Conservation (phyloP, 2,329 filamentous ascomycete genomes). For the Torrubiella hemipterigena region DNA sequence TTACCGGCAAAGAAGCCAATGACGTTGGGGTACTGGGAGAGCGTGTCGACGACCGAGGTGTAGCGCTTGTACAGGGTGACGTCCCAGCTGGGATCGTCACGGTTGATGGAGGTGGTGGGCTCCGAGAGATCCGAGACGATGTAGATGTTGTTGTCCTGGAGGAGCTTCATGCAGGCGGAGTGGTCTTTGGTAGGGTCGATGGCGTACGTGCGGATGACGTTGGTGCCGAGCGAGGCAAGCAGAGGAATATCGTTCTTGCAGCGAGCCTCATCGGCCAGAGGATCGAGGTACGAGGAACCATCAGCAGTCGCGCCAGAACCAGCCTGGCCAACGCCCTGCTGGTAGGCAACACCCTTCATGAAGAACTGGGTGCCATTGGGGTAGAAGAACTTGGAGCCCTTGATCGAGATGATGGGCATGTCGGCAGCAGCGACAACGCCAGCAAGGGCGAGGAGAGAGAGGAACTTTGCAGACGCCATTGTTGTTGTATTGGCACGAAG, state of each 20-base stretch:
- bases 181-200: slow-evolving; percentile 73
- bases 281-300: slow-evolving; percentile 57
- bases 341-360: slow-evolving; percentile 91
- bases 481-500: too few species aligned
- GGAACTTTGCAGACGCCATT: too few species aligned
- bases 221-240: slow-evolving; percentile 68
- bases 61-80: slow-evolving; percentile 69
- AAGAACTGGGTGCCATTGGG: slow-evolving; percentile 57
- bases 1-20: slow-evolving; percentile 98
- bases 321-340: slow-evolving; percentile 58
- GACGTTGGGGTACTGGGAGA: slow-evolving; percentile 77
- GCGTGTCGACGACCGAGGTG: slow-evolving; percentile 67
- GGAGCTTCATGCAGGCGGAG: slow-evolving; percentile 68
- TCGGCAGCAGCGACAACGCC: too few species aligned
- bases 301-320: slow-evolving; percentile 28
- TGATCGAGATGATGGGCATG: too few species aligned
- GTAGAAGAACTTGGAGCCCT: slow-evolving; percentile 85
- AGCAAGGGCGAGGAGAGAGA: too few species aligned
- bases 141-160: slow-evolving; percentile 83
- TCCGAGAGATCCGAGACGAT: slow-evolving; percentile 84
- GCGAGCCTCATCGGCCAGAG: slow-evolving; percentile 56
- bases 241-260: slow-evolving; percentile 83
- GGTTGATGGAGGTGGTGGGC: slow-evolving; percentile 74
- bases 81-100: slow-evolving; percentile 68
- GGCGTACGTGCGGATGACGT: slow-evolving; percentile 91